Evolutionary conservation across 108 stramenopile genomes (phyloP).

Genomic region (Nitzschia putrida): DNA sequence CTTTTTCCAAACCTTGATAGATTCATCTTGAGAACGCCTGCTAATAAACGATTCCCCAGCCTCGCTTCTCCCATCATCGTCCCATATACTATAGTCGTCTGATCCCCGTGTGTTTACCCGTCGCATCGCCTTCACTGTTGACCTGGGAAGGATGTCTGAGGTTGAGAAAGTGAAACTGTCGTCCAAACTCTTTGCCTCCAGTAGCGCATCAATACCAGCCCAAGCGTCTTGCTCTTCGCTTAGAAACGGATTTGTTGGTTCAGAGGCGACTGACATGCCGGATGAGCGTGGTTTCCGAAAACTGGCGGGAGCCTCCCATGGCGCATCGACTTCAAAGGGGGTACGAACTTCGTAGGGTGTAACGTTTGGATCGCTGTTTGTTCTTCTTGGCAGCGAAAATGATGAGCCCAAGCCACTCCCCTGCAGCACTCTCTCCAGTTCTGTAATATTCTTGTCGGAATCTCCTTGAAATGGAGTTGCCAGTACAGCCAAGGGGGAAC

Average conservation of each 20-base stretch:
- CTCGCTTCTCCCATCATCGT: slow-evolving; percentile 6
- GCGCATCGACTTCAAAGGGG: slow-evolving; percentile 32
- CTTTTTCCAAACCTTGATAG: neutral
- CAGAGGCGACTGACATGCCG: slow-evolving; percentile 4
- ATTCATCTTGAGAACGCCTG: slow-evolving; percentile 14
- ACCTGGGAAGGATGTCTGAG: slow-evolving; percentile 21
- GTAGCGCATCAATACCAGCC: slow-evolving; percentile 27
- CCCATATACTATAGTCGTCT: slow-evolving; percentile 16
- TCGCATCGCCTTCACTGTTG: slow-evolving; percentile 18
- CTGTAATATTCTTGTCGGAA: neutral
- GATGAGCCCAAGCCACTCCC: slow-evolving; percentile 1
- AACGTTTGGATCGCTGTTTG: neutral
- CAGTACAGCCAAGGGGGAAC: neutral
- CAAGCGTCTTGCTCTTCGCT: slow-evolving; percentile 28
- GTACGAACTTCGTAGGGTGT: slow-evolving; percentile 1
- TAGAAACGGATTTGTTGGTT: slow-evolving; percentile 6
- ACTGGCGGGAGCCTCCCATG: slow-evolving; percentile 11
- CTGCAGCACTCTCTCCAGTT: neutral
- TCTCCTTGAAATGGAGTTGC: slow-evolving; percentile 1
- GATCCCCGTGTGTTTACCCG: neutral
- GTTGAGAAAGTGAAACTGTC: slow-evolving; percentile 27
- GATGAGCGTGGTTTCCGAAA: neutral
- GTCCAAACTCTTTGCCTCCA: slow-evolving; percentile 21
- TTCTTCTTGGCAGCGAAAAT: neutral
- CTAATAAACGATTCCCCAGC: slow-evolving; percentile 9